These are phyloP conservation scores for Schizosaccharomyces cryophilus DNA, from an alignment of 805 yeast genomes.

Conservation along the genomic window DNA sequence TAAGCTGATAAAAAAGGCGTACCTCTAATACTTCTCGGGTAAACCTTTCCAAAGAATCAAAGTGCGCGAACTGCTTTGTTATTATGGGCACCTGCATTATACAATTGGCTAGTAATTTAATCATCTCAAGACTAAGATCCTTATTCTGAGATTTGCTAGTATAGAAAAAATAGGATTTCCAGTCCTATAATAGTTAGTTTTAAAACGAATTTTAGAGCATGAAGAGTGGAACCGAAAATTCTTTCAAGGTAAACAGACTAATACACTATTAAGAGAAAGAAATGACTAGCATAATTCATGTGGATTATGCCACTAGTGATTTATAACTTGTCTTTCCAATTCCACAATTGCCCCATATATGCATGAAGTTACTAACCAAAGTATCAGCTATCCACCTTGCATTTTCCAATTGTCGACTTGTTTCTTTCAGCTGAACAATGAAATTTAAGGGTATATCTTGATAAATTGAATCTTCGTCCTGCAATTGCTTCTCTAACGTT, in stretches of 20 bases:
- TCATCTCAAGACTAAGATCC: background rate
- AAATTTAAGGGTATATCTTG: background rate
- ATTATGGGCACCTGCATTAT: background rate
- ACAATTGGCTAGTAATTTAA: background rate
- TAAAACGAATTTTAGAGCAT: too few species aligned
- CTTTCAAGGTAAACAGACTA: too few species aligned
- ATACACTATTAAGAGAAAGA: too few species aligned
- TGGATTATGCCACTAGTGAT: too few species aligned
- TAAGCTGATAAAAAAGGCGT: background rate
- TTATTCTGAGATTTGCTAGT: background rate
- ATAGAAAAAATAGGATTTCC: background rate
- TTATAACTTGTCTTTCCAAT: too few species aligned
- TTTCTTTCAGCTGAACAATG: background rate
- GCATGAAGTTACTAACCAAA: background rate
- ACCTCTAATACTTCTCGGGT: background rate
- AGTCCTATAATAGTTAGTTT: background rate
- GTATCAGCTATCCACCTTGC: background rate
- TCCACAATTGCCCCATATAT: too few species aligned
- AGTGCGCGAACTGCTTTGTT: background rate
- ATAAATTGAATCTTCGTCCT: background rate
- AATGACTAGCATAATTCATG: too few species aligned
- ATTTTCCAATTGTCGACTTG: background rate
- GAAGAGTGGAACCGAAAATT: too few species aligned
- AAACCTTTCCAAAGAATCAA: background rate
- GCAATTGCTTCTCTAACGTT: background rate